Conservation (phyloP, 2,329 filamentous ascomycete species). For the Ceratocystiopsis sp. region DNA sequence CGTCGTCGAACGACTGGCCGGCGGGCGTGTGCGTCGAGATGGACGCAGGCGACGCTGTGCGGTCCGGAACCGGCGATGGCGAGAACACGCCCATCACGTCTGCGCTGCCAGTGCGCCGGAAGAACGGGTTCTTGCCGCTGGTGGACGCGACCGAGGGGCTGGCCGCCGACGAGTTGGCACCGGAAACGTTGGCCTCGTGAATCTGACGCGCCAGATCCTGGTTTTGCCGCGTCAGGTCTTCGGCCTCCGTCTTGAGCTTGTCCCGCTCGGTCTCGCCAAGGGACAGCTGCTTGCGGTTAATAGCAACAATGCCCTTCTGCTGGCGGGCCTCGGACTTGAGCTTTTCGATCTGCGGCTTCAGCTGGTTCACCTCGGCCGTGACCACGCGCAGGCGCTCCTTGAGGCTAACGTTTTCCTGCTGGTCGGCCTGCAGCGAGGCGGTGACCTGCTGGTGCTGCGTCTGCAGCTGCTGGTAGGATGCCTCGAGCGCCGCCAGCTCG, state of each 20-base stretch:
- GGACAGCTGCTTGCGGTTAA: slow-evolving; percentile 93
- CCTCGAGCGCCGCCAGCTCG: slow-evolving; percentile 71
- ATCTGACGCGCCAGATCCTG: slow-evolving; percentile 39
- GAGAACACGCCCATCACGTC: slow-evolving; percentile 38
- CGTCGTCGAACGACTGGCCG: slow-evolving; percentile 65
- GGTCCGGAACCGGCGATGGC: neutral
- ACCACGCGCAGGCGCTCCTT: slow-evolving; percentile 76
- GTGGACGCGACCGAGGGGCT: slow-evolving; percentile 54
- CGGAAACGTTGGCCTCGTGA: slow-evolving; percentile 25
- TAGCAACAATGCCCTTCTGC: slow-evolving; percentile 89
- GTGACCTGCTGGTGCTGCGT: slow-evolving; percentile 64
- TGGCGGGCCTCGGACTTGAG: slow-evolving; percentile 81
- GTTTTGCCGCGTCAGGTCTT: slow-evolving; percentile 45
- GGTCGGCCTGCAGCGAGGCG: slow-evolving; percentile 63
- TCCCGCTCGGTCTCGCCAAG: slow-evolving; percentile 82
- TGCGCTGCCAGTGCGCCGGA: slow-evolving; percentile 51
- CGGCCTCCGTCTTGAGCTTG: slow-evolving; percentile 66
- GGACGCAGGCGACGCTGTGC: neutral
- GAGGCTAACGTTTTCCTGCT: slow-evolving; percentile 69
- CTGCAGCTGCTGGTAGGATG: slow-evolving; percentile 63
- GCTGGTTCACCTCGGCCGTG: slow-evolving; percentile 65
- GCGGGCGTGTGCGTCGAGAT: slow-evolving; percentile 17
- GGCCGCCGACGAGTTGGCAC: slow-evolving; percentile 26
- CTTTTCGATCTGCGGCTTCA: slow-evolving; percentile 88
- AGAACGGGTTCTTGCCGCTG: slow-evolving; percentile 89